phyloP scores from a whole-genome alignment of 176 grass and related monocot species.

The Aegilops umbellulata region DNA sequence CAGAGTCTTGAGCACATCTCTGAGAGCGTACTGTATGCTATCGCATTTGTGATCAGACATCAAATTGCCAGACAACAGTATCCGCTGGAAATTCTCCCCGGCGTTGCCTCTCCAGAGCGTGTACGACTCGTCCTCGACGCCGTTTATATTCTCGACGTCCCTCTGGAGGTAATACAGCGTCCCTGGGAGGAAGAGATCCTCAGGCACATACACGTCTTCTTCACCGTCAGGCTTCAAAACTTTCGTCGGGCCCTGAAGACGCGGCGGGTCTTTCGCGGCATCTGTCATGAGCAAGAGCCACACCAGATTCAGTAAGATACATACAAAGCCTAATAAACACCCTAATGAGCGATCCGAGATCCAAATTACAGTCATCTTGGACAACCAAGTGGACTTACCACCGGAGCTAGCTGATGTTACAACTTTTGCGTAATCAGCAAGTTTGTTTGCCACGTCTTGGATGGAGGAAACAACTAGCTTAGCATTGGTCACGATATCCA shows the following conservation, averaged over 20 bases:
- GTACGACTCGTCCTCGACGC: constrained; percentile 48
- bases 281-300: constrained; percentile 38
- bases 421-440: constrained; percentile 66
- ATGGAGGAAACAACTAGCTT: constrained; percentile 83
- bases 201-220: constrained; percentile 41
- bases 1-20: constrained; percentile 82
- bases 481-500: constrained; percentile 85
- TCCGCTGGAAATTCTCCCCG: constrained; percentile 76
- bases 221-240: neutral
- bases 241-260: neutral
- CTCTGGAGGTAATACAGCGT: constrained; percentile 82
- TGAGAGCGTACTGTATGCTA: constrained; percentile 67
- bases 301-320: neutral
- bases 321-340: neutral
- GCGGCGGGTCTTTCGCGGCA: constrained; percentile 23
- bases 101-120: constrained; percentile 78
- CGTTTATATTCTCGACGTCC: constrained; percentile 39
- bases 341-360: neutral
- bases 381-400: no score
- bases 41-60: constrained; percentile 96
- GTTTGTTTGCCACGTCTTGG: constrained; percentile 78
- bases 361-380: neutral
- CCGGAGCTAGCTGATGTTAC: constrained; percentile 32
- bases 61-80: constrained; percentile 71
- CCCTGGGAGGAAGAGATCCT: constrained; percentile 78